These are phyloP conservation scores for Tilletiaria anomala DNA, from an alignment of 1,284 basidiomycete genomes.

Conservation along the genomic window DNA sequence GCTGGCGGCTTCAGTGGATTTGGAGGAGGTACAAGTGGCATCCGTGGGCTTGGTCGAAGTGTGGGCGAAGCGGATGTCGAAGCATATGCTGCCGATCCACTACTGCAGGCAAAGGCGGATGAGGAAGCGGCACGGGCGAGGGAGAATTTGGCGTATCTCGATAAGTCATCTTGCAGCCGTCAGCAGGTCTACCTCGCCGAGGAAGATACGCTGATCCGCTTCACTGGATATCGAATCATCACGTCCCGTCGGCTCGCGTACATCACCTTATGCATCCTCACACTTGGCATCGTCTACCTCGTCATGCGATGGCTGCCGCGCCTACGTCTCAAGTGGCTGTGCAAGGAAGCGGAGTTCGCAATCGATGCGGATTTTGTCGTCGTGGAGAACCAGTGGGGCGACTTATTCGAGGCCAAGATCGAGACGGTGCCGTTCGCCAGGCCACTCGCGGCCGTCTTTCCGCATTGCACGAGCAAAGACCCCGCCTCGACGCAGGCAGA, in stretches of 20 bases:
- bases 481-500: constrained; percentile 33
- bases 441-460: constrained; percentile 32
- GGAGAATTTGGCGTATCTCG: constrained; percentile 22
- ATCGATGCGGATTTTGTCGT: constrained; percentile 57
- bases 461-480: constrained; percentile 25
- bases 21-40: background rate
- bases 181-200: constrained; percentile 80
- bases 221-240: constrained; percentile 72
- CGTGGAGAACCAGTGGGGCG: constrained; percentile 52
- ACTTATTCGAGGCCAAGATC: constrained; percentile 21
- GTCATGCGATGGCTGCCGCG: constrained; percentile 85
- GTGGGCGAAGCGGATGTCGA: background rate
- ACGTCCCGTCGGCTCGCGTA: constrained; percentile 56
- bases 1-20: background rate
- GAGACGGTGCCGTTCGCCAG: constrained; percentile 31
- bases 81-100: background rate
- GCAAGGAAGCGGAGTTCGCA: constrained; percentile 67
- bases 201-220: constrained; percentile 76
- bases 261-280: constrained; percentile 56
- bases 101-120: background rate
- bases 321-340: constrained; percentile 75
- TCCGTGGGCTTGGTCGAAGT: too few species aligned
- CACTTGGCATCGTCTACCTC: constrained; percentile 63
- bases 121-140: constrained; percentile 1
- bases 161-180: constrained; percentile 40